Evolutionary conservation across 768 basidiomycete species (phyloP), one percentile per base, ranked within the genome.

Genomic region (Trametopsis cervina): DNA sequence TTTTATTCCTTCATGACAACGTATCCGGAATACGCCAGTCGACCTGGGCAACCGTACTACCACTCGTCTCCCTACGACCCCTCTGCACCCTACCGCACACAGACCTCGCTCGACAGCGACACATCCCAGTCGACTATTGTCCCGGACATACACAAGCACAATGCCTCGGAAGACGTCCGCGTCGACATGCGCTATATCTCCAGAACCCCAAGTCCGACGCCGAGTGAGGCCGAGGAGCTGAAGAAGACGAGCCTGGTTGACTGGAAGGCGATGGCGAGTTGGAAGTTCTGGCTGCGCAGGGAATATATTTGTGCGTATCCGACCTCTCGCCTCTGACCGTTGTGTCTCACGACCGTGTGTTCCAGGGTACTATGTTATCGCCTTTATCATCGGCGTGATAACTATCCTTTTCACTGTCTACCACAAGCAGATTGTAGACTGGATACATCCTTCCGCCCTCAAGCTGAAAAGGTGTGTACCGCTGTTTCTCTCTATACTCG

Each of bases 381-480:
- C 48, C 27, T 27, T 54, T 26, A 25, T 61, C 51, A 61, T 69
- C 12, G 48, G 67, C 15, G 60, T 67, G 45, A 42, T 69, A 18
- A 63, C 66, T 35, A 63, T 63, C 24, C 64, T 76, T 48, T 63
- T 74, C 60, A 68, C 68, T 6, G 56, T 72, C 26, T 72, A 69
- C 57, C 73, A 78, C 59, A 65, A 66, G 20, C 59, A 69, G 70
- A 89, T 93, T 53, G 82, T 91, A 3, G 46, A 73, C 9, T 79
- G 76, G 76, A 69, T 91, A 40, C 78, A 71, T 22, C 86, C 86
- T 0, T 71, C 73, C 4, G 83, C 86, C 0, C 69, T 73, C 24
- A 80, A 77, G 78, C 66, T 90, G 57, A 76, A 83, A 55, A 63
- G 63, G 81, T 84, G 57, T 59, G 78, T 69, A 9, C 47, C 10